phyloP scores from a whole-genome alignment of 495 filamentous ascomycete genomes.

The Amorphotheca resinae region DNA sequence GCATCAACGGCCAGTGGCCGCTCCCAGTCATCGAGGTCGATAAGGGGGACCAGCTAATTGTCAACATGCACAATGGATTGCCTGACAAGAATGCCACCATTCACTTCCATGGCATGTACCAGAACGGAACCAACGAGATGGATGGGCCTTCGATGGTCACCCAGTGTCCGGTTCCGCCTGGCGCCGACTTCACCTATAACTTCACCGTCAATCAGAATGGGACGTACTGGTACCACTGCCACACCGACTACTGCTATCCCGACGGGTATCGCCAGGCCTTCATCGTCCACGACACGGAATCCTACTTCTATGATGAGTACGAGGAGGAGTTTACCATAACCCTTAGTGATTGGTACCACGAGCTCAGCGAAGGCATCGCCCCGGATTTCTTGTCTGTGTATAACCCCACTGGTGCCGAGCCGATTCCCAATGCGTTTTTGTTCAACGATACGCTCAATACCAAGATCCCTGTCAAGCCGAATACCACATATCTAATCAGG shows the following conservation, averaged over 20 bases:
- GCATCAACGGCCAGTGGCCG: constrained; percentile 43
- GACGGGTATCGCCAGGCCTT: constrained; percentile 64
- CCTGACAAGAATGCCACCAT: constrained; percentile 37
- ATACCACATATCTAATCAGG: constrained; percentile 67
- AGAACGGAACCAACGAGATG: constrained; percentile 48
- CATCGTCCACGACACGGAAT: constrained; percentile 54
- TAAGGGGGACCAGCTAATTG: constrained; percentile 34
- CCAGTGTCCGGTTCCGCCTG: constrained; percentile 37
- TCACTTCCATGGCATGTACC: constrained; percentile 57
- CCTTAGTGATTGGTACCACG: constrained; percentile 56
- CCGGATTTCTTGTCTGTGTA: constrained; percentile 45
- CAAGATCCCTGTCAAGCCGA: constrained; percentile 45
- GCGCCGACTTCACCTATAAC: constrained; percentile 54
- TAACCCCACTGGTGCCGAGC: constrained; percentile 45
- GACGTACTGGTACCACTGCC: constrained; percentile 12
- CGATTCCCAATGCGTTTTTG: constrained; percentile 50
- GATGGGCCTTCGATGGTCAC: constrained; percentile 50
- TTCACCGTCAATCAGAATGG: constrained; percentile 44
- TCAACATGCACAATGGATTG: constrained; percentile 36
- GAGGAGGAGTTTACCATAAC: constrained; percentile 54
- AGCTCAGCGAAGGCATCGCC: constrained; percentile 44
- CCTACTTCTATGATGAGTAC: constrained; percentile 47
- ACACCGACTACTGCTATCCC: constrained; percentile 15
- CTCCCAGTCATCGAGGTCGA: constrained; percentile 41
- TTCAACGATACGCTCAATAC: constrained; percentile 54